phyloP scores from a whole-genome alignment of 495 filamentous ascomycete species.

The Neurospora pannonica region DNA sequence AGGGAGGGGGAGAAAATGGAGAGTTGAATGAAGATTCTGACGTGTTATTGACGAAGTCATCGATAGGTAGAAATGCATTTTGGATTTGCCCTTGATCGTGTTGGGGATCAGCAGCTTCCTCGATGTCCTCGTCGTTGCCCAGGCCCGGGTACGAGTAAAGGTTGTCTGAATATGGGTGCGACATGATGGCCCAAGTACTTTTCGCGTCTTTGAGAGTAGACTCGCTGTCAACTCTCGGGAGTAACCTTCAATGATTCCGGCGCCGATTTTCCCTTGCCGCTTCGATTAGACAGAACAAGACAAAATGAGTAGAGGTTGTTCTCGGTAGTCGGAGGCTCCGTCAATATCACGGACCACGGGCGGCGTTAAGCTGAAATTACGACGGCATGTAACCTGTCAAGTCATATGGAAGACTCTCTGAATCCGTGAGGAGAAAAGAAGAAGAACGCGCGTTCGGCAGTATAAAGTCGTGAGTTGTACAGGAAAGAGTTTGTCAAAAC shows the following conservation, averaged over 20 bases:
- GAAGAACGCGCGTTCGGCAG: not conserved
- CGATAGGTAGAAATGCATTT: not conserved
- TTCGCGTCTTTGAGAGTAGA: not conserved
- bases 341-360: not conserved
- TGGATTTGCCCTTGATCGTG: not conserved
- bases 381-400: not conserved
- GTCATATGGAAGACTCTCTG: not conserved
- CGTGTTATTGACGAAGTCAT: not conserved
- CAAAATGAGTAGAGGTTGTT: not conserved
- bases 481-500: not conserved
- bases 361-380: not conserved
- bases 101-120: conserved; percentile 4
- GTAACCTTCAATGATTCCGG: not conserved
- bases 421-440: not conserved
- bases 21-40: not conserved
- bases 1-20: not conserved
- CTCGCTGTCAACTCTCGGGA: not conserved
- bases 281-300: not conserved
- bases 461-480: not conserved
- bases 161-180: conserved; percentile 34
- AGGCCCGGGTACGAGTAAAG: conserved; percentile 32
- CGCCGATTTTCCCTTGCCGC: not conserved
- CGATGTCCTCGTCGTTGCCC: conserved; percentile 22
- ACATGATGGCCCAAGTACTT: not conserved
- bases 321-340: not conserved